Evolutionary conservation across 106 monocot species (phyloP), one percentile per base, ranked within the genome.

Genomic region (Dendrobium catenatum): DNA sequence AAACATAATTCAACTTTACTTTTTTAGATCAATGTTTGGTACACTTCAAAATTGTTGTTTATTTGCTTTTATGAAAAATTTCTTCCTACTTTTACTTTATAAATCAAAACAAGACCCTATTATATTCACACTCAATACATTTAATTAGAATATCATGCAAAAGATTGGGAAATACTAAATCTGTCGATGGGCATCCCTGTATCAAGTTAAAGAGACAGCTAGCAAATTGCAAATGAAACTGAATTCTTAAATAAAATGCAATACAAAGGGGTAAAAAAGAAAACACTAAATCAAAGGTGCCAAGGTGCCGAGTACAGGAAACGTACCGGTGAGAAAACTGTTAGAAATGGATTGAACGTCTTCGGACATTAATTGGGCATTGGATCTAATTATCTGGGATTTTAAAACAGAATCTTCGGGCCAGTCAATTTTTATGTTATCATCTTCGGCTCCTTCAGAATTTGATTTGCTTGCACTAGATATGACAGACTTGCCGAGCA

Each of bases 331-430:
- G 27, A 88, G 51, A 72, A 96, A 96, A 81, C 96, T 92, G 17
- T 87, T 84, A 55, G 92, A 94, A 85, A 96, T 88, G 41, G 84
- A 86, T 79, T 89, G 85, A 9, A 96, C 84, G 66, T 96, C 92
- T 79, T 75, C 78, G 44, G 83, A 88, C 87, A 96, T 94, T 54
- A 81, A 85, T 47, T 90, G 79, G n/a, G 90, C 90, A 48, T 88
- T 94, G 61, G 75, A 92, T 88, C 94, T 92, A 78, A 96, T 96
- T 29, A 94, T 84, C 80, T 89, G 94, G 82, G 92, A 94, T 82
- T 96, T 96, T 27, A 76, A 81, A 79, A 88, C 84, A 83, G 94
- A 84, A 73, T 96, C 96, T 76, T 90, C 94, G 79, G 96, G 96
- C 96, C 94, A 96, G 24, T 92, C 88, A 75, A 90, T 94, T 61